Evolutionary conservation across 2,329 filamentous ascomycete species (phyloP).

Genomic region (Aureobasidium sp.): DNA sequence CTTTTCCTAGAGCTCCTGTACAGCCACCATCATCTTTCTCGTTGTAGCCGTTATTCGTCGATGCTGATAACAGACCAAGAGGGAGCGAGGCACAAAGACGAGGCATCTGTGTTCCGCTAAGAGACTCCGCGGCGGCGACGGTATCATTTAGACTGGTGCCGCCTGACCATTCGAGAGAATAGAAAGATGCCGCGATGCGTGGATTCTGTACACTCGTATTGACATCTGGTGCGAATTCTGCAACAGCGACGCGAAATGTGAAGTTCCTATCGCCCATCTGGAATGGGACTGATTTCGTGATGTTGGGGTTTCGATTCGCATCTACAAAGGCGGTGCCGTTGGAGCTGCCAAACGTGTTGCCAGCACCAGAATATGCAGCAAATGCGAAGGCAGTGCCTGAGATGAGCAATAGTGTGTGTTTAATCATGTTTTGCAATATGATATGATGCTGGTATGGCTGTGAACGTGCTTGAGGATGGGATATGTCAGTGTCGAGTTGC

Average conservation of each 20-base stretch:
- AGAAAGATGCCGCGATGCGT: not conserved
- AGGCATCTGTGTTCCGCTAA: not conserved
- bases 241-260: slow-evolving; percentile 3
- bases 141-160: not conserved
- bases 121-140: not conserved
- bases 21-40: not conserved
- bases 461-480: not conserved
- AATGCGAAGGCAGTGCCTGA: not conserved
- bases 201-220: not conserved
- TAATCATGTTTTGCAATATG: not conserved
- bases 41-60: not conserved
- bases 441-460: not conserved
- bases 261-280: not conserved
- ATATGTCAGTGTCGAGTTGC: not conserved
- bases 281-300: not conserved
- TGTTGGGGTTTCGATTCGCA: not conserved
- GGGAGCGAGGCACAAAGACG: not conserved
- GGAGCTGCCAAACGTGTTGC: not conserved
- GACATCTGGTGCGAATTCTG: not conserved
- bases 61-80: not conserved
- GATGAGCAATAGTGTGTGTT: not conserved
- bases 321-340: not conserved
- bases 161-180: not conserved
- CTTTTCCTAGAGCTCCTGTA: not conserved
- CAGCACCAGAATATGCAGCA: not conserved